Percentiles rank a stretch among this genome's conserved stretches.
Evolutionary conservation across 2,329 filamentous ascomycete species (phyloP).

Genomic region (Beauveria pseudobassiana): DNA sequence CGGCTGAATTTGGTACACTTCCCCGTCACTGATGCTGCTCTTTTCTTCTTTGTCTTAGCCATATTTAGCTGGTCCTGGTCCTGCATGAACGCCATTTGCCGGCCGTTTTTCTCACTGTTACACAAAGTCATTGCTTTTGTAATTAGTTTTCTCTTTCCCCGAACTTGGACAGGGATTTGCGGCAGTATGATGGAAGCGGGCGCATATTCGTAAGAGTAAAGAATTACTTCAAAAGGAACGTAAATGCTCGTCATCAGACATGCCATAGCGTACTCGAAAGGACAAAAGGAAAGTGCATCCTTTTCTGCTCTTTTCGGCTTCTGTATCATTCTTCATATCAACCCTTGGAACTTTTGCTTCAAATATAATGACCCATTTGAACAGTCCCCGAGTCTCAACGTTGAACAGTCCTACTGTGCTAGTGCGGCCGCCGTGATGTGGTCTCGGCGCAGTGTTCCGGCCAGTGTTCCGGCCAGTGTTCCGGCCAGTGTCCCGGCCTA

Average conservation of each 20-base stretch:
- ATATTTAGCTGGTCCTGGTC: not conserved
- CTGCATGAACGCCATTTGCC: not conserved
- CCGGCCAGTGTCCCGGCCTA: not conserved
- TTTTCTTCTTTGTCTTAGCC: not conserved
- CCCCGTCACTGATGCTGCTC: not conserved
- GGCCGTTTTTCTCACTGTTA: not conserved
- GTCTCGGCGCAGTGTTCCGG: not conserved
- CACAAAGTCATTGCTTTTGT: not conserved
- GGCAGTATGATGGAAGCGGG: not conserved
- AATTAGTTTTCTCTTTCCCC: conserved; percentile 6
- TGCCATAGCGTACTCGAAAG: too few relatives aligned
- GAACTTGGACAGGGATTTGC: not conserved
- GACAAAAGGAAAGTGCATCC: too few relatives aligned
- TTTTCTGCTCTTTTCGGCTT: too few relatives aligned
- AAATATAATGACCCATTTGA: too few relatives aligned
- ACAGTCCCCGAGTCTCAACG: not conserved
- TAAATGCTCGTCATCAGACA: too few relatives aligned
- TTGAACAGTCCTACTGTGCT: not conserved
- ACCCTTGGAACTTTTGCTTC: too few relatives aligned
- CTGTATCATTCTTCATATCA: too few relatives aligned
- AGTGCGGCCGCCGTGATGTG: not conserved
- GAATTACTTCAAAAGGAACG: not conserved
- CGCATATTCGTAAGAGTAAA: not conserved
- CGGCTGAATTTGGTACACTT: not conserved
- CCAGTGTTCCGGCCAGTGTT: not conserved